Evolutionary conservation across 768 basidiomycete species (phyloP).

Genomic region (Sutorius australiensis): DNA sequence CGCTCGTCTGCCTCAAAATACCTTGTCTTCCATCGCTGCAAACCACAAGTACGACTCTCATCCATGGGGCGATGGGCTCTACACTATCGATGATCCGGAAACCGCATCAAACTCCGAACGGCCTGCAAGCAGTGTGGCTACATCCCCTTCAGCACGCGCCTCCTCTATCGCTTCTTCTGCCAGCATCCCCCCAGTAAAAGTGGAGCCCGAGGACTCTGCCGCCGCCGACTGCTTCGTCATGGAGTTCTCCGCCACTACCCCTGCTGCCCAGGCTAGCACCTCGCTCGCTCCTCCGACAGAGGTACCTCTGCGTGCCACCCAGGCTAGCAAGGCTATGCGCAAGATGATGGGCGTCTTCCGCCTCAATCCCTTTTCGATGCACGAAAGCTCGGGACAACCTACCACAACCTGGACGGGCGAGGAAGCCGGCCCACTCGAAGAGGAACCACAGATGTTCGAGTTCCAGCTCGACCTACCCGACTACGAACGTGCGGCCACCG

Average conservation of each 20-base stretch:
- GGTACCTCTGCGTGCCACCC: conserved; percentile 73
- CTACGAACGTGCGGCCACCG: conserved; percentile 18
- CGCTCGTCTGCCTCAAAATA: conserved; percentile 13
- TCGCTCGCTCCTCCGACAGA: conserved; percentile 54
- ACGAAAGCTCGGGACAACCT: conserved; percentile 44
- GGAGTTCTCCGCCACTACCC: conserved; percentile 30
- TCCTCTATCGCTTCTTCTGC: conserved; percentile 32
- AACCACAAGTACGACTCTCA: conserved; percentile 24
- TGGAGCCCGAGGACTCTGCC: conserved; percentile 28
- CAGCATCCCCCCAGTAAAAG: conserved; percentile 29
- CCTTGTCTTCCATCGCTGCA: conserved; percentile 10
- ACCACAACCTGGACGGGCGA: conserved; percentile 43
- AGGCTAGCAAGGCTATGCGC: conserved; percentile 67
- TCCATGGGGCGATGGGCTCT: conserved; percentile 30
- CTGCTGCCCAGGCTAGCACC: conserved; percentile 33
- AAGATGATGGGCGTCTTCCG: conserved; percentile 76
- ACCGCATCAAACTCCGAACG: conserved; percentile 34
- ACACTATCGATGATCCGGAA: conserved; percentile 32
- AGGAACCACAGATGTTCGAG: conserved; percentile 60
- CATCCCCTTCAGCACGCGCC: conserved; percentile 34
- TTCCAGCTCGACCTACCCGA: conserved; percentile 51
- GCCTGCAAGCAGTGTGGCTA: conserved; percentile 32
- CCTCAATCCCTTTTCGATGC: conserved; percentile 71
- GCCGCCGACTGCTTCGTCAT: conserved; percentile 33
- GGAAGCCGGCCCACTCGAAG: conserved; percentile 55